Conservation (phyloP, 164 flowering plant genomes). For the Dillenia turbinata region DNA sequence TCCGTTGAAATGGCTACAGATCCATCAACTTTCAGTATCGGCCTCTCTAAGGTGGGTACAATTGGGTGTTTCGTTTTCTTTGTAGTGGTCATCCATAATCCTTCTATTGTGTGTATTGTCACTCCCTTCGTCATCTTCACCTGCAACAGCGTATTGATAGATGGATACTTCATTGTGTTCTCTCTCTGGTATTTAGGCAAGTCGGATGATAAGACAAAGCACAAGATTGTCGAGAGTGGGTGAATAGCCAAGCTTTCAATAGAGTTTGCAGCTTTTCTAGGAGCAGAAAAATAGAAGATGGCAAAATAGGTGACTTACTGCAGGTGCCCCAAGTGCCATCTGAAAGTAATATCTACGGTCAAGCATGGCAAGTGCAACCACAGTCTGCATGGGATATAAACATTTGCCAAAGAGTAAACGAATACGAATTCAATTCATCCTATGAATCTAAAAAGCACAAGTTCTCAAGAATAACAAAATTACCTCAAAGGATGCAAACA, state of each 20-base stretch:
- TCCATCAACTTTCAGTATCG: conserved; percentile 25
- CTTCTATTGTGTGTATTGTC: conserved; percentile 93
- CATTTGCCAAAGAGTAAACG: neutral
- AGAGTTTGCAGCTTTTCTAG: too few species aligned
- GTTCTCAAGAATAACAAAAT: neutral
- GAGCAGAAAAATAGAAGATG: neutral
- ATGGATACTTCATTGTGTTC: too few species aligned
- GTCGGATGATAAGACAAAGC: too few species aligned
- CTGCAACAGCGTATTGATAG: conserved; percentile 23
- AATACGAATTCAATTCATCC: neutral
- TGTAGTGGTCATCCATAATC: conserved; percentile 82
- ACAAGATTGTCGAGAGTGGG: too few species aligned
- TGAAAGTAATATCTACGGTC: conserved; percentile 78
- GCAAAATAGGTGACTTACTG: conserved; percentile 38
- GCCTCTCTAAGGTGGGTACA: conserved; percentile 45
- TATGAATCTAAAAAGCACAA: neutral
- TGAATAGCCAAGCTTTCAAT: too few species aligned
- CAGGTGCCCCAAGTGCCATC: conserved; percentile 85
- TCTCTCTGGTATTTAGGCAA: too few species aligned
- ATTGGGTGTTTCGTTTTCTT: conserved; percentile 53
- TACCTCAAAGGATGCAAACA: conserved; percentile 98
- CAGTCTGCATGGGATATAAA: conserved; percentile 36
- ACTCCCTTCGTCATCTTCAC: conserved; percentile 95
- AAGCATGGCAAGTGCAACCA: conserved; percentile 90
- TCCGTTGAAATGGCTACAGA: conserved; percentile 9